Evolutionary conservation across 768 basidiomycete genomes (phyloP), one percentile per base, ranked within the genome.

Genomic region (Tulasnella sp.): DNA sequence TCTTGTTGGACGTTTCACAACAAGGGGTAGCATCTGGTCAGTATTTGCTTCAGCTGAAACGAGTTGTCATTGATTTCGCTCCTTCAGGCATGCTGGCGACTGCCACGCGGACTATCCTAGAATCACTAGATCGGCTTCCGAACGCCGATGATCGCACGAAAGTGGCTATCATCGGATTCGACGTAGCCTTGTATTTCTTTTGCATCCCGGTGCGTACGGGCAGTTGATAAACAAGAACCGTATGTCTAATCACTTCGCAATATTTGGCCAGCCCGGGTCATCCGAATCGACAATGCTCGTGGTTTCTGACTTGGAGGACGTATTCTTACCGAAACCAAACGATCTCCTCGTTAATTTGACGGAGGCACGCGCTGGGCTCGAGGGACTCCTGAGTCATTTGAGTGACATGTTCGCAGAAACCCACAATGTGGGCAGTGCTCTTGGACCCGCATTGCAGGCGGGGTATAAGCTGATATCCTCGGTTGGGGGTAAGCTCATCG

Each of bases 371-470:
- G 72, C 80, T 0, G 81, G 84, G 2, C 70, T 98, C 43, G 94
- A 98, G 67, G 71, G 75, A 14, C 77, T 99, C 21, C 77, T 99
- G 1, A 79, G 82, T 15, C 74, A 85, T 52, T 76, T 99, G 55
- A 86, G 83, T 63, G 94, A 93, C 57, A 98, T 99, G 94, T 99
- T 98, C 79, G 81, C 86, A 68, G 94, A 98, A n/a, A 90, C 89
- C 60, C 84, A 83, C 66, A 83, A 83, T 27, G 82, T 93, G 57
- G 94, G 93, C 2, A 93, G 87, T 69, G 96, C 96, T 2, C 72
- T 98, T 64, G 93, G 96, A 25, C 88, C 94, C 15, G 96, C 90
- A 25, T 72, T 98, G 40, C 92, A 97, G 68, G 92, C 92, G 37
- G 96, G 90, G 29, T 96, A 86, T 74, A 94, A 97, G 72, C 69